Conservation (phyloP, 2,329 filamentous ascomycete species). For the Paraphoma sp. region DNA sequence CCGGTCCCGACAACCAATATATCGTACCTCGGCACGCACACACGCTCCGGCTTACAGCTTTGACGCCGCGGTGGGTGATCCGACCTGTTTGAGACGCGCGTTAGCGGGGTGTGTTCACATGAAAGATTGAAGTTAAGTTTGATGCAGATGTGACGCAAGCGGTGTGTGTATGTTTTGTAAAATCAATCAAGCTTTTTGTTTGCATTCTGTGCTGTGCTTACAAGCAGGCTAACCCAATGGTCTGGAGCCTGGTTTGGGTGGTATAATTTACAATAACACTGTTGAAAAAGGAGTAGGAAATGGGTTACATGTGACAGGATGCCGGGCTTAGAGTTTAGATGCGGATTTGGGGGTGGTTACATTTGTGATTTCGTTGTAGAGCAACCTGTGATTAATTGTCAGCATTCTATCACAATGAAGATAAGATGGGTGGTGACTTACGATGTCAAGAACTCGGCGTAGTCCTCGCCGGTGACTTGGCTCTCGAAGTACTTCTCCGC, state of each 20-base stretch:
- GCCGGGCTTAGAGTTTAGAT: slow-evolving; percentile 51
- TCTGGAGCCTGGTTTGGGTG: slow-evolving; percentile 6
- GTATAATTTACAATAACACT: slow-evolving; percentile 16
- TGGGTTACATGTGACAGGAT: neutral
- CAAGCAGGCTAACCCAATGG: neutral
- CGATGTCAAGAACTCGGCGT: slow-evolving; percentile 93
- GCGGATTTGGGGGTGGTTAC: slow-evolving; percentile 68
- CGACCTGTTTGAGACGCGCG: slow-evolving; percentile 9
- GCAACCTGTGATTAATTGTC: slow-evolving; percentile 60
- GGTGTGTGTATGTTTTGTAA: neutral
- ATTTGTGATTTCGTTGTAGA: slow-evolving; percentile 88
- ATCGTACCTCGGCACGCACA: slow-evolving; percentile 15
- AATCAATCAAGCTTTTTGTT: neutral
- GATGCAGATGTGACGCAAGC: neutral
- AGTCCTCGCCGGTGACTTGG: slow-evolving; percentile 96
- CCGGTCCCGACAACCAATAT: neutral
- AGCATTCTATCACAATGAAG: slow-evolving; percentile 3
- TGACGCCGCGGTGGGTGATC: slow-evolving; percentile 16
- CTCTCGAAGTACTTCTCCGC: slow-evolving; percentile 91
- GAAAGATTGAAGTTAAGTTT: too few relatives aligned
- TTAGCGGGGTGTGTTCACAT: slow-evolving; percentile 19
- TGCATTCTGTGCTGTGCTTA: slow-evolving; percentile 10
- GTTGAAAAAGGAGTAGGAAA: neutral
- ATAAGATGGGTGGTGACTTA: slow-evolving; percentile 53
- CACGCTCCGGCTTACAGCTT: slow-evolving; percentile 15